Evolutionary conservation across 78 protist species (phyloP), one percentile per base, ranked within the genome.

Genomic region (Trichosphaerium sp.): DNA sequence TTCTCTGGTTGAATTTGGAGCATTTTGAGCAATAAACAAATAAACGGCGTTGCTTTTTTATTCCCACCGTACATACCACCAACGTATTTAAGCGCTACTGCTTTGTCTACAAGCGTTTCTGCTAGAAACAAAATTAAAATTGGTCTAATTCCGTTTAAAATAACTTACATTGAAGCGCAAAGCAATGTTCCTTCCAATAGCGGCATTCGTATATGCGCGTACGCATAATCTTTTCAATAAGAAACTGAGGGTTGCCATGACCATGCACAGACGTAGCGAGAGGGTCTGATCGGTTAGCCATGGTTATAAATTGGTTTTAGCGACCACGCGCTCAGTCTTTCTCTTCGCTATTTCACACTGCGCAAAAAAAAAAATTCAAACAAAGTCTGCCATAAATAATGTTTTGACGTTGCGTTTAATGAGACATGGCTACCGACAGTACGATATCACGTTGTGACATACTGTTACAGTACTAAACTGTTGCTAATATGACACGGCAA

Each of bases 111-210:
- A 18, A 95, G 44, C 10, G 87, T 41, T 40, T 89, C 94, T 39
- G 87, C 96, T 18, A 21, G 10, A 39, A 64, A 23, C 4, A 71
- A 23, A 5, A 38, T 1, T 1, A 14, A 1, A 31, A 29, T 23
- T n/a, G n/a, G 34, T 31, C 25, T 18, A 32, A 32, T 3, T 15
- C 32, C 44, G 58, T 31, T 1, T 7, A 43, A 3, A 56, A 31
- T 0, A 25, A 56, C 72, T 3, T 42, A 77, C 86, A 87, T 5
- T 74, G 74, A 26, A 95, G 82, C 18, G 87, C 99, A 39, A 94
- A 92, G 74, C 97, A 94, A 37, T 92, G 88, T 56, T 95, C 97
- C 66, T 95, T 95, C 98, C 97, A 95, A 65, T 89, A 94, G 1
- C 55, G 60, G 18, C 71, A 39, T 28, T 73, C 73, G 47, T 77